phyloP scores from a whole-genome alignment of 2,329 filamentous ascomycete species.

The Sarocladium brachiariae region DNA sequence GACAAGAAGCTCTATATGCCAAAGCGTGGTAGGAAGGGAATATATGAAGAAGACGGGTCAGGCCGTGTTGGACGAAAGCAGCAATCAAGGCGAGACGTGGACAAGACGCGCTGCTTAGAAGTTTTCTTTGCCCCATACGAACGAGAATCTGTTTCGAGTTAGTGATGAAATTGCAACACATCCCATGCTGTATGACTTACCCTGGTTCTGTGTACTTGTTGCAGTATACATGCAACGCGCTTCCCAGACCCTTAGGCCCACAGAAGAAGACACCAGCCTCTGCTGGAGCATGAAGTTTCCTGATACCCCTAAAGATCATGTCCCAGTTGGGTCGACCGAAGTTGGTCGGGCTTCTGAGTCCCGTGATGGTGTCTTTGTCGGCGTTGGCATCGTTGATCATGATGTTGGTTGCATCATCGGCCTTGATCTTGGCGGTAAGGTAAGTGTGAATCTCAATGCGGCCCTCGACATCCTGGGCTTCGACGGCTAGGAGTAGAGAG shows the following conservation, averaged over 20 bases:
- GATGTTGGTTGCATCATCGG: conserved; percentile 81
- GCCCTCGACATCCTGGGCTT: conserved; percentile 76
- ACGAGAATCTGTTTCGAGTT: conserved; percentile 46
- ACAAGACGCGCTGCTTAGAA: conserved; percentile 35
- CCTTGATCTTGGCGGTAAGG: conserved; percentile 79
- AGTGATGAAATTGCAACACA: conserved; percentile 16
- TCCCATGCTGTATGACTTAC: conserved; percentile 36
- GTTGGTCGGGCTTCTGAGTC: conserved; percentile 74
- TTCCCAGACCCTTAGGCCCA: conserved; percentile 73
- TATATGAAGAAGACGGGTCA: not conserved
- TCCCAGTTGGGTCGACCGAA: conserved; percentile 87
- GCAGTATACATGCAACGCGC: conserved; percentile 71
- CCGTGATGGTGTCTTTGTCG: conserved; percentile 78
- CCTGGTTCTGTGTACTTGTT: conserved; percentile 83
- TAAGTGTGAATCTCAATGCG: conserved; percentile 88
- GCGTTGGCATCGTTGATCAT: conserved; percentile 88
- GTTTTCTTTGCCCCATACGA: conserved; percentile 64
- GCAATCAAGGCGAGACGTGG: not conserved
- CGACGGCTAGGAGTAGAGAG: conserved; percentile 74
- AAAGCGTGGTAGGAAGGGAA: not conserved
- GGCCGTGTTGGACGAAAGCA: not conserved
- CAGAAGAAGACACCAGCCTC: conserved; percentile 81
- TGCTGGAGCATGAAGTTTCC: conserved; percentile 67
- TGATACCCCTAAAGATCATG: conserved; percentile 78
- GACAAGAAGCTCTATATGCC: conserved; percentile 9